Evolutionary conservation across 352 stramenopile genomes (phyloP).

Genomic region (Elongisporangium prolatum): DNA sequence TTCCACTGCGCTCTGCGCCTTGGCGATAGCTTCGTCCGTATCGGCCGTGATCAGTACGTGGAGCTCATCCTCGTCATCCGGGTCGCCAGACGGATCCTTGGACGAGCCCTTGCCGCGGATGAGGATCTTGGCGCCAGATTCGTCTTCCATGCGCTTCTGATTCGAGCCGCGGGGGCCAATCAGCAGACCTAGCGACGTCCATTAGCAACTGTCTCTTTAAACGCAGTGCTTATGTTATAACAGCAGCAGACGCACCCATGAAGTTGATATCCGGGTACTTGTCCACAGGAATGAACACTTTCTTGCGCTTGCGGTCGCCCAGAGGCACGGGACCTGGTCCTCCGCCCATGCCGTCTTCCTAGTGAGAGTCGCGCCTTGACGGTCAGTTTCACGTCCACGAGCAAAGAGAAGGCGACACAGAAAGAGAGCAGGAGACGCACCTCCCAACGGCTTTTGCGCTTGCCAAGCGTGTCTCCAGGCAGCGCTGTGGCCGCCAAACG

Average conservation of each 20-base stretch:
- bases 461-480: slow-evolving; percentile 63
- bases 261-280: slow-evolving; percentile 93
- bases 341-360: slow-evolving; percentile 27
- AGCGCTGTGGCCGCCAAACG: slow-evolving; percentile 70
- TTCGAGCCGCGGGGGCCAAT: slow-evolving; percentile 89
- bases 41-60: slow-evolving; percentile 91
- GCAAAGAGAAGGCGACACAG: slow-evolving; percentile 1
- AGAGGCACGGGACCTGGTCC: slow-evolving; percentile 27
- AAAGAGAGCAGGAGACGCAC: slow-evolving; percentile 24
- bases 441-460: slow-evolving; percentile 84
- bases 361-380: not conserved
- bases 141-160: slow-evolving; percentile 91
- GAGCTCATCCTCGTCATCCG: slow-evolving; percentile 85
- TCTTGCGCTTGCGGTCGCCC: slow-evolving; percentile 81
- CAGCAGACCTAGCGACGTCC: slow-evolving; percentile 44
- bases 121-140: slow-evolving; percentile 87
- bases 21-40: slow-evolving; percentile 84
- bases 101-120: slow-evolving; percentile 88
- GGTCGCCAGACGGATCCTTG: slow-evolving; percentile 77
- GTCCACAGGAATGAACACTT: slow-evolving; percentile 90
- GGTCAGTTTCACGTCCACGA: slow-evolving; percentile 21
- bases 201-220: not conserved
- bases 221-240: not conserved
- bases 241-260: slow-evolving; percentile 49
- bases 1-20: slow-evolving; percentile 83